Base-by-base conservation (phyloP, 331 rosid genomes). In the Dryas integrifolia region DNA sequence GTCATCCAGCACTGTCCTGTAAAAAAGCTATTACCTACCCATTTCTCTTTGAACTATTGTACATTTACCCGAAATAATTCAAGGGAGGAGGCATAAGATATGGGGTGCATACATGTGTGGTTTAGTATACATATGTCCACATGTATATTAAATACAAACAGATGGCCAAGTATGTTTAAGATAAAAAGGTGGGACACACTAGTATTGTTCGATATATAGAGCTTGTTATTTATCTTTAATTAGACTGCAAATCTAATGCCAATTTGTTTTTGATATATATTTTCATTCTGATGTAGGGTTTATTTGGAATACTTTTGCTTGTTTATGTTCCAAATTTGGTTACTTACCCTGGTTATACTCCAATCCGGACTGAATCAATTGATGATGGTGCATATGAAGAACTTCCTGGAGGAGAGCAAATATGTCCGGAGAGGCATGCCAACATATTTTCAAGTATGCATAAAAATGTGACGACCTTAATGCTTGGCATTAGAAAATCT, bases 381-480 rank as follows among this genome's bases (percentile, higher is more conserved):
- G 83, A 82, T 76, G 97, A 81, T 82, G 79, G 76, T 74, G 90
- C 86, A 45, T 94, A 89, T 77, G 95, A 84, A 79, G 97, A 89
- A 82, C 97, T 94, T 69, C 95, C 92, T 44, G 95, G 87, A 61
- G 96, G 85, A 80, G 98, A 94, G 67, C 82, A 78, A 53, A 85
- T 88, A 76, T 88, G 92, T 83, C 98, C 98, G 35, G 98, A 94
- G 84, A 81, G 89, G 82, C 83, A 58, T 72, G 85, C 72, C 51
- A 85, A 35, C 67, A 43, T 94, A 81, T 72, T 91, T 58, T 91
- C 98, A 74, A 86, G 98, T 94, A 89, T 11, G 96, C 83, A 48
- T 72, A 69, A 70, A 51, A 59, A 61, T 56, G 67, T 62, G 49
- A 67, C 21, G 75, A 65, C 69, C 58, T 75, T 56, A 51, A 67